phyloP scores from a whole-genome alignment of 495 filamentous ascomycete genomes.

The Penicillium ochrochloron region DNA sequence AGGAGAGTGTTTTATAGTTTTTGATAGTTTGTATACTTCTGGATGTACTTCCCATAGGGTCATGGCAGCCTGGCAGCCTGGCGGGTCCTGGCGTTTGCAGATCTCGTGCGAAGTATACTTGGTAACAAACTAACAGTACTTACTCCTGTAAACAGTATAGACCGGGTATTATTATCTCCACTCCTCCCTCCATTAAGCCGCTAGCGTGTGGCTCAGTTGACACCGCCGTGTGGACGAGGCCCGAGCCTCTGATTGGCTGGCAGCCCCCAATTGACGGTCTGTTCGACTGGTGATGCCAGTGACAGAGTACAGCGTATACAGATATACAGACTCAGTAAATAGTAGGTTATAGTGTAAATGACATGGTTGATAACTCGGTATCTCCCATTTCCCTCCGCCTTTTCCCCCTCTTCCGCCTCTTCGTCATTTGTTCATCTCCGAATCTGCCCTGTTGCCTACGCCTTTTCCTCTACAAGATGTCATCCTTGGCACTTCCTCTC shows the following conservation, averaged over 20 bases:
- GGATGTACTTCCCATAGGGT: slow-evolving; percentile 9
- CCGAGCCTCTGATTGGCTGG: slow-evolving; percentile 17
- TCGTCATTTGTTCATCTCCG: neutral
- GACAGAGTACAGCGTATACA: no score
- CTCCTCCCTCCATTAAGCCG: neutral
- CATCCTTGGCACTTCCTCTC: slow-evolving; percentile 12
- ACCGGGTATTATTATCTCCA: no score
- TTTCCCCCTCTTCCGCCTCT: neutral
- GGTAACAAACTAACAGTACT: no score
- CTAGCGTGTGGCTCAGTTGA: slow-evolving; percentile 30
- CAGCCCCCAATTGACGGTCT: slow-evolving; percentile 14
- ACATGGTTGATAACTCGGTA: neutral
- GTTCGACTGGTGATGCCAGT: neutral
- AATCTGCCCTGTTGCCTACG: slow-evolving; percentile 17
- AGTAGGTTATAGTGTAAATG: neutral
- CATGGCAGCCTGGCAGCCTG: slow-evolving; percentile 18
- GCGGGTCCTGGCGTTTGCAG: slow-evolving; percentile 5
- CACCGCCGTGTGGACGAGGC: slow-evolving; percentile 15
- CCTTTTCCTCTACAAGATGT: slow-evolving; percentile 8
- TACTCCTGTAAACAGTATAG: no score
- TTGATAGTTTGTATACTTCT: slow-evolving; percentile 15
- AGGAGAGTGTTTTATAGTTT: slow-evolving; percentile 10
- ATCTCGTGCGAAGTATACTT: neutral
- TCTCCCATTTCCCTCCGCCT: neutral
- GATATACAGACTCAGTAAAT: no score